phyloP scores from a whole-genome alignment of 2,329 filamentous ascomycete species.

The Pyrenophora teres region DNA sequence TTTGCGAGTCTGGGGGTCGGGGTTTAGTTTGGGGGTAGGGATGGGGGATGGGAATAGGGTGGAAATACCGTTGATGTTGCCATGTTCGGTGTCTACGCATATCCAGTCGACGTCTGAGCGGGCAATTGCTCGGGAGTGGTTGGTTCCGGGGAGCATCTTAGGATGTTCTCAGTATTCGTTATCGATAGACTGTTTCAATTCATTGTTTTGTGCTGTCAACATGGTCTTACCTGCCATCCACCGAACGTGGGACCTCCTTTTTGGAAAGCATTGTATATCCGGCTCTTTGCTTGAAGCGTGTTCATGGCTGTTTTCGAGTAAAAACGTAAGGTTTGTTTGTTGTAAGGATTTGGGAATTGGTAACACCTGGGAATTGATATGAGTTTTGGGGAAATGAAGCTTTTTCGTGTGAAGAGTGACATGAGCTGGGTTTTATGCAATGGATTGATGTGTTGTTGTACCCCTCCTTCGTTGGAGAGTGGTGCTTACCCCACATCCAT shows the following conservation, averaged over 20 bases:
- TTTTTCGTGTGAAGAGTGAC: too few species aligned
- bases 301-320: slow-evolving; percentile 36
- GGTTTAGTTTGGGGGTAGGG: too few species aligned
- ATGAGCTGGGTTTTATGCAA: not conserved
- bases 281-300: slow-evolving; percentile 59
- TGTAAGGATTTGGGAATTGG: too few species aligned
- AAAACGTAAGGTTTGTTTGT: not conserved
- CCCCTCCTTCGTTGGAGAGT: not conserved
- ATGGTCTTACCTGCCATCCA: slow-evolving; percentile 59
- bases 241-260: slow-evolving; percentile 58
- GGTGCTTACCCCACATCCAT: too few species aligned
- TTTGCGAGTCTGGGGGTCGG: slow-evolving; percentile 48
- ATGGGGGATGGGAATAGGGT: too few species aligned
- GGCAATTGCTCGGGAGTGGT: slow-evolving; percentile 59
- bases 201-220: not conserved
- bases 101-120: slow-evolving; percentile 60
- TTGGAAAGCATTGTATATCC: slow-evolving; percentile 57
- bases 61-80: slow-evolving; percentile 53
- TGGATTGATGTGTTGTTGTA: not conserved
- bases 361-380: too few species aligned
- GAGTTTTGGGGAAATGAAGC: too few species aligned
- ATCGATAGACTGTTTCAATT: not conserved
- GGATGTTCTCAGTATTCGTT: not conserved
- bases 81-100: slow-evolving; percentile 61
- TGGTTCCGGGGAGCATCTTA: slow-evolving; percentile 22